Base-by-base conservation (phyloP, 495 filamentous ascomycete genomes). In the Pseudotulostoma volvatum region DNA sequence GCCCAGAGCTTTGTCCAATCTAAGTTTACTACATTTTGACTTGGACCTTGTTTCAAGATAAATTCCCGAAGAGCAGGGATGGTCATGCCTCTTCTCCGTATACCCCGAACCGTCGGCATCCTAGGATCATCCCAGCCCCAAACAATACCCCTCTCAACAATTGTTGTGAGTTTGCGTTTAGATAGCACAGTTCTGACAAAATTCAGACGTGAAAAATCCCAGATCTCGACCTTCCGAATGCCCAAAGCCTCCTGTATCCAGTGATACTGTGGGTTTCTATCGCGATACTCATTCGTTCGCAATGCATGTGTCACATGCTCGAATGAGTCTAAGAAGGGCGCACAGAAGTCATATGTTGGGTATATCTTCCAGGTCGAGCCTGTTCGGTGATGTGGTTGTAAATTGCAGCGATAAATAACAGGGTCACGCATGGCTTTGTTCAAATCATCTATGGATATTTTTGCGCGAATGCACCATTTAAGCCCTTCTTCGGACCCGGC, bases 171-270 rank as follows among this genome's bases (percentile, higher is more conserved):
- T 66, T 97, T 96, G 32, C 90, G 79, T 69, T 96, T 97, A 14
- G 82, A 90, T 1, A 94, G 70, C 41, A 94, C 68, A 1, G 86
- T 93, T 18, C 77, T 73, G 53, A 94, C 74, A 52, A 96, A 95
- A 70, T 93, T 95, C 71, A 96, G 84, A 49, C 90, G 79, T 30
- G 88, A 75, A 61, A 96, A 97, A 57, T 95, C 87, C 90, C 90
- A 96, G 60, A 96, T 81, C 57, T 95, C 75, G 9, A 96, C 90
- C 43, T 74, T 64, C 36, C 90, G 84, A 15, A 97, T 73, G 45
- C 81, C 76, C 34, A 96, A 70, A 0, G 83, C 73, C 41, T 93
- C 76, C 21, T 92, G 54, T 68, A 97, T 86, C 90, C 90, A 97
- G 53, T 90, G 76, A 63, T 96, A 97, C 62, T 94, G 88, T 8